Evolutionary conservation across 1,284 basidiomycete genomes (phyloP).

Genomic region (Puccinia novopanici): DNA sequence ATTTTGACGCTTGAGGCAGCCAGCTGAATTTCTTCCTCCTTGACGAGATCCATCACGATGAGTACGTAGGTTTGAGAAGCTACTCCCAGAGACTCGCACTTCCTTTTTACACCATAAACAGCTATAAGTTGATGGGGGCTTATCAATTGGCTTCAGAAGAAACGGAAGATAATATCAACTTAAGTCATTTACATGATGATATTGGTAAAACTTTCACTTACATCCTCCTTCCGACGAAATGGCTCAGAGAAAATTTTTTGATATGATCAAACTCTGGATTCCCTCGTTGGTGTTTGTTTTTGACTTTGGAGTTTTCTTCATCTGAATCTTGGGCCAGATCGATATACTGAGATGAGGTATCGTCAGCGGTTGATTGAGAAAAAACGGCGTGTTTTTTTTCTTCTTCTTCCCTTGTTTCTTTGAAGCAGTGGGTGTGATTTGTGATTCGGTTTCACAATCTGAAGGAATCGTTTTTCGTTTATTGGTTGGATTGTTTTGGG

Average conservation of each 20-base stretch:
- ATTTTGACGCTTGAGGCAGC: constrained; percentile 9
- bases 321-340: not conserved
- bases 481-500: too few species aligned
- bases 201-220: too few species aligned
- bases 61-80: not conserved
- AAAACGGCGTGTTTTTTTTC: not conserved
- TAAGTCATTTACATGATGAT: too few species aligned
- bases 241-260: not conserved
- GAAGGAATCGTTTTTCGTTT: not conserved
- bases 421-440: not conserved
- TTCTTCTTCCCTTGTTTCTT: not conserved
- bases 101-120: constrained; percentile 6
- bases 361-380: not conserved
- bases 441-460: not conserved
- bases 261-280: constrained; percentile 3
- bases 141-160: not conserved
- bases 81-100: not conserved
- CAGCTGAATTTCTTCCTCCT: not conserved
- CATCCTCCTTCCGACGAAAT: not conserved
- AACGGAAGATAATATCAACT: too few species aligned
- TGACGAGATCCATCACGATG: constrained; percentile 20
- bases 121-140: not conserved
- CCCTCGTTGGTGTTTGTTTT: not conserved
- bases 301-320: not conserved
- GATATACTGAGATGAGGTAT: not conserved